Evolutionary conservation across 2,329 filamentous ascomycete species (phyloP), one percentile per base, ranked within the genome.

Genomic region (Ceratocystis albifundus): DNA sequence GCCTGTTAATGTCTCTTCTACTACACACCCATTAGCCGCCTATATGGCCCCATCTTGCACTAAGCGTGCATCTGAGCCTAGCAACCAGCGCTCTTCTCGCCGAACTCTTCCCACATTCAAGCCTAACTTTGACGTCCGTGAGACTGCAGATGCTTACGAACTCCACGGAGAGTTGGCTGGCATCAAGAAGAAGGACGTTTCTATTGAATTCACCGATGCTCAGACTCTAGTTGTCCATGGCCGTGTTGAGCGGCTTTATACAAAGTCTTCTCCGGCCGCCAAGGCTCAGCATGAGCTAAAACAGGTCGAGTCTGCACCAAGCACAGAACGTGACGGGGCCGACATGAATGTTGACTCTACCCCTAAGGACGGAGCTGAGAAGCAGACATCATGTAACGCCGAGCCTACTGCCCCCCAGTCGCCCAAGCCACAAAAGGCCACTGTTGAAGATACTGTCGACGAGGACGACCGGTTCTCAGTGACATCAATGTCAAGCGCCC

Each of bases 161-260:
- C 85, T 93, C 22, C 84, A 92, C 71, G 89, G 89, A 71, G 89
- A 93, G 75, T 83, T 93, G 4, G 86, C 89, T 0, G 89, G 89
- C 66, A 79, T 92, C 71, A 82, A 83, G 69, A 88, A 89, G 77
- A 84, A 89, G 71, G 80, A 91, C 72, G 79, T 94, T 72, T 79
- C 82, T 73, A 88, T 93, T 73, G 88, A 93, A 73, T 93, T 92
- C 80, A 86, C 84, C 67, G 88, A 93, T 73, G 79, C 82, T 53
- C 86, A 89, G 77, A 91, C 88, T 17, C 77, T 93, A 55, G 80
- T 84, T 69, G 80, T 94, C 74, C 84, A 83, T 67, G 89, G 89
- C 72, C 84, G 80, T 69, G 81, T 84, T 66, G 88, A 91, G 76
- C 83, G 85, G 70, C 77, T 77, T 70, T 82, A 84, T 75, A 82